phyloP scores from a whole-genome alignment of 192 early-diverging fungal genomes.

The Umbelopsis sp. region DNA sequence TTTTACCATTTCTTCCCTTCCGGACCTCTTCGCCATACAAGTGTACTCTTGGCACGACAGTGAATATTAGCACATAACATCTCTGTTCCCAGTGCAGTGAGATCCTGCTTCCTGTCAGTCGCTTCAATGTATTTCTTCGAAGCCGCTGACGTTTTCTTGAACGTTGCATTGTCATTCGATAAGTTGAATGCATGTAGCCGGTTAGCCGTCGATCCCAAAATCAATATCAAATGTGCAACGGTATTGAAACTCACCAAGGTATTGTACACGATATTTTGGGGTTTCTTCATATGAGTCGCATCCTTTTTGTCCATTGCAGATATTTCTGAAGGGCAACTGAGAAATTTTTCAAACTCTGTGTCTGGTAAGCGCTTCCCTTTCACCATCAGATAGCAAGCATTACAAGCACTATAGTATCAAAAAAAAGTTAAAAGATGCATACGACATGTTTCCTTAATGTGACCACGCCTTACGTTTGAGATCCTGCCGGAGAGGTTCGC shows the following conservation, averaged over 20 bases:
- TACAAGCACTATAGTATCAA: neutral
- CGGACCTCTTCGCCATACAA: neutral
- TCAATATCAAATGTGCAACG: no score
- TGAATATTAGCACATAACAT: neutral
- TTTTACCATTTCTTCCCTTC: neutral
- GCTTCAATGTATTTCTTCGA: neutral
- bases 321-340: neutral
- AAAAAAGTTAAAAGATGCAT: neutral
- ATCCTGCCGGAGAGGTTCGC: constrained; percentile 22
- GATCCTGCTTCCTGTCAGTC: neutral
- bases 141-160: no score
- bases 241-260: neutral
- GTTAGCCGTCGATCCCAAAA: no score
- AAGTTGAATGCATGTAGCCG: no score
- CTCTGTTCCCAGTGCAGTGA: neutral
- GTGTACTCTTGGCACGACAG: neutral
- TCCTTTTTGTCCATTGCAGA: neutral
- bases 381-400: neutral
- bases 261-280: neutral
- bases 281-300: neutral
- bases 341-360: neutral
- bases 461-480: constrained; percentile 14
- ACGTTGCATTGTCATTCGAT: no score
- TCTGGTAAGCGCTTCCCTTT: neutral
- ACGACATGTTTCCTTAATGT: neutral